These are phyloP conservation scores for Hypoxylon rubiginosum DNA, from an alignment of 2,329 filamentous ascomycete species.

Conservation along the genomic window DNA sequence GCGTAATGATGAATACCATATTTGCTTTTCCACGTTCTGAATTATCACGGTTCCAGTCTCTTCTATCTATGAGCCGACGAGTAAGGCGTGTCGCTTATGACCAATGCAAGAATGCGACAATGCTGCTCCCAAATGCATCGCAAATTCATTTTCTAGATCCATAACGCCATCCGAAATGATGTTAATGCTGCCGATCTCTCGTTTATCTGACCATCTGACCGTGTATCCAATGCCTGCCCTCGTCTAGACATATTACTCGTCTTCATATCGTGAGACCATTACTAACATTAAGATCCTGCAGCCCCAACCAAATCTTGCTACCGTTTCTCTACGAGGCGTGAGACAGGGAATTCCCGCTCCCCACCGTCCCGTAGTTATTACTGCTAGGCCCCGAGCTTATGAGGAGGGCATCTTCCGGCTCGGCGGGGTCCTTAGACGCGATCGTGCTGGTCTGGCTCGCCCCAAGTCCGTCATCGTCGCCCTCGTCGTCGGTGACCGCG, in stretches of 20 bases:
- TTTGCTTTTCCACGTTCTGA: neutral
- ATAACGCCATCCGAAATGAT: slow-evolving; percentile 23
- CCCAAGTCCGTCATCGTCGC: slow-evolving; percentile 39
- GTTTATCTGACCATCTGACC: neutral
- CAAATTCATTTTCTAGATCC: slow-evolving; percentile 28
- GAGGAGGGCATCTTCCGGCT: neutral
- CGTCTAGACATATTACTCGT: neutral
- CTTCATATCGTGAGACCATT: slow-evolving; percentile 13
- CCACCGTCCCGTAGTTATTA: slow-evolving; percentile 22
- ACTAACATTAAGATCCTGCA: slow-evolving; percentile 5
- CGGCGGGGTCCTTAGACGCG: slow-evolving; percentile 7
- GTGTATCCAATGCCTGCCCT: neutral
- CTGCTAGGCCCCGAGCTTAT: neutral
- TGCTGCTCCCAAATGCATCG: slow-evolving; percentile 1
- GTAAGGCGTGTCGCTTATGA: neutral
- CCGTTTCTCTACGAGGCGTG: neutral
- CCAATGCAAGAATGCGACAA: neutral
- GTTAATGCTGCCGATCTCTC: neutral
- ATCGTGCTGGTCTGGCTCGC: slow-evolving; percentile 26
- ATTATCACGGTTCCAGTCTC: slow-evolving; percentile 15
- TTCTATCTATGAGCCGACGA: neutral
- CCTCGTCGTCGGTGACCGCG: slow-evolving; percentile 53
- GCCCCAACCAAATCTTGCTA: neutral
- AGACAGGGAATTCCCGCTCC: neutral
- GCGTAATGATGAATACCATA: neutral